These are phyloP conservation scores for Cardamine chenopodiifolia DNA, from an alignment of 345 rosid genomes.

Conservation along the genomic window DNA sequence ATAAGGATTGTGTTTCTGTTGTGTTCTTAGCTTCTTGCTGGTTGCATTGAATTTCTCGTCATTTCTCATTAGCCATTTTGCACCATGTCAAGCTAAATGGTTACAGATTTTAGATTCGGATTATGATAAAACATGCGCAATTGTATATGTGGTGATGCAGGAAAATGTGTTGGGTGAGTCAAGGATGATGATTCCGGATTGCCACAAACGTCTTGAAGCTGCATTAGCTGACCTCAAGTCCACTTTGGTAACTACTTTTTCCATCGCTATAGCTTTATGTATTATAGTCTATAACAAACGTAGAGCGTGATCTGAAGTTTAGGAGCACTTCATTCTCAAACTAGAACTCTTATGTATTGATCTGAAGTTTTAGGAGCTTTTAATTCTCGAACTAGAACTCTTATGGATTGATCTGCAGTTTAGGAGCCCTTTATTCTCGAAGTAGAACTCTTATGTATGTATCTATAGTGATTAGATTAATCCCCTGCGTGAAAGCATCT, in stretches of 20 bases:
- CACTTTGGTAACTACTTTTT: slow-evolving; percentile 58
- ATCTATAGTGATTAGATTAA: background rate
- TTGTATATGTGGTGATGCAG: slow-evolving; percentile 45
- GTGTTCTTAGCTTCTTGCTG: too few species aligned
- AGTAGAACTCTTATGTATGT: background rate
- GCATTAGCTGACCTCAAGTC: slow-evolving; percentile 73
- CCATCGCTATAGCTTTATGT: background rate
- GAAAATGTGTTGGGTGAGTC: slow-evolving; percentile 97
- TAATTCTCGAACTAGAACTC: too few species aligned
- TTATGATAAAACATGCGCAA: background rate
- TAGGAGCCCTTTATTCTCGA: too few species aligned
- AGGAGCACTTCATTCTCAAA: too few species aligned
- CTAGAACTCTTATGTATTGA: background rate
- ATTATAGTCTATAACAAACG: background rate
- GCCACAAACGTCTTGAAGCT: slow-evolving; percentile 84
- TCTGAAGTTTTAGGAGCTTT: too few species aligned
- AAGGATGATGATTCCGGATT: slow-evolving; percentile 97
- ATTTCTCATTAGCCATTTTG: background rate
- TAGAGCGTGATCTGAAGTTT: background rate
- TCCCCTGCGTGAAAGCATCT: background rate
- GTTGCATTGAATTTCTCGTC: background rate
- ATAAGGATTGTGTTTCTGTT: background rate
- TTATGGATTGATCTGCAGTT: too few species aligned
- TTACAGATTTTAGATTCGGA: background rate
- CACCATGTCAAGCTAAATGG: background rate